phyloP scores from a whole-genome alignment of 805 yeast genomes.

The Wickerhamiella shivajii region DNA sequence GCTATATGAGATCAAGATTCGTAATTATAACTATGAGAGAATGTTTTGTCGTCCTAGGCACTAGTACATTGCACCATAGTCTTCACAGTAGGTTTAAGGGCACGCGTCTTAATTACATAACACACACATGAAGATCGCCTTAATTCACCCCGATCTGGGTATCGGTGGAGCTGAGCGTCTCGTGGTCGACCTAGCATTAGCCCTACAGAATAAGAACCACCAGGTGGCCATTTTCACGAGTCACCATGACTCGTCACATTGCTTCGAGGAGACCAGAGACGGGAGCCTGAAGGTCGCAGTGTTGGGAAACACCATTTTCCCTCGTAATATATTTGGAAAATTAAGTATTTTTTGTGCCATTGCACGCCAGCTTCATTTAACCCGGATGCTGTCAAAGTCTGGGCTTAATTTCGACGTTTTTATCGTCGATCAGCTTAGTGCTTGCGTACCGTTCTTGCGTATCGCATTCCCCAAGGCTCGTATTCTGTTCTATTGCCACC shows the following conservation, averaged over 20 bases:
- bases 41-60: too few species aligned
- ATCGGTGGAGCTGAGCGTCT: constrained; percentile 96
- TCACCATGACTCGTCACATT: constrained; percentile 74
- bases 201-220: constrained; percentile 54
- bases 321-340: constrained; percentile 49
- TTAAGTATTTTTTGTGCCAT: constrained; percentile 74
- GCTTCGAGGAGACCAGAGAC: constrained; percentile 74
- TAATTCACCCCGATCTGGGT: constrained; percentile 91
- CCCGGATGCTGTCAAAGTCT: constrained; percentile 32
- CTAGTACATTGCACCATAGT: too few species aligned
- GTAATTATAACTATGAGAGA: too few species aligned
- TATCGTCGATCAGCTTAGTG: constrained; percentile 77
- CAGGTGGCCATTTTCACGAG: constrained; percentile 65
- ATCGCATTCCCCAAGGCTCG: constrained; percentile 26
- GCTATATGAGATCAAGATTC: too few species aligned
- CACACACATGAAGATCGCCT: constrained; percentile 61
- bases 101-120: too few species aligned
- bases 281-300: constrained; percentile 49
- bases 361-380: constrained; percentile 62
- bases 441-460: constrained; percentile 61
- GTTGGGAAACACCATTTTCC: constrained; percentile 65
- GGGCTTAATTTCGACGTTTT: constrained; percentile 47
- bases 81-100: too few species aligned
- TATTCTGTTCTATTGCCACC: constrained; percentile 83
- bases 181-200: constrained; percentile 91